These are phyloP conservation scores for Ascochyta lentis DNA, from an alignment of 2,329 filamentous ascomycete genomes.

Conservation along the genomic window DNA sequence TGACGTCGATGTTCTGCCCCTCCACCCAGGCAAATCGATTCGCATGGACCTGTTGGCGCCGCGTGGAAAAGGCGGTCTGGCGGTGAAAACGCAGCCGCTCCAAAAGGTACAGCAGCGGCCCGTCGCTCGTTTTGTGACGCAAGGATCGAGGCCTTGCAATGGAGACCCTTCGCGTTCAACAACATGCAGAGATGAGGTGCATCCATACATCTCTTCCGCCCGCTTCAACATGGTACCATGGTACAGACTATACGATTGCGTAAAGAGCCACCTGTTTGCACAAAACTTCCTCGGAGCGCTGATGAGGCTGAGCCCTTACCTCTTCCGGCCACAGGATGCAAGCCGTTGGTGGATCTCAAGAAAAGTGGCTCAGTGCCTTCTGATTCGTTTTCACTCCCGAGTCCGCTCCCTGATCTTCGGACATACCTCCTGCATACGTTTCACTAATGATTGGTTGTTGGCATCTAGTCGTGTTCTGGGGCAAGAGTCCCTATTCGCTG, in stretches of 20 bases:
- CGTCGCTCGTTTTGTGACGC: slow-evolving; percentile 33
- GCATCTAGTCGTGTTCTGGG: slow-evolving; percentile 11
- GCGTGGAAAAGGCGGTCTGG: slow-evolving; percentile 47
- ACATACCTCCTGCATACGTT: slow-evolving; percentile 27
- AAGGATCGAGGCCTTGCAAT: slow-evolving; percentile 22
- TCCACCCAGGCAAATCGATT: slow-evolving; percentile 41
- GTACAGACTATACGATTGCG: background rate
- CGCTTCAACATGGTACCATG: background rate
- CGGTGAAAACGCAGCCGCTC: slow-evolving; percentile 40
- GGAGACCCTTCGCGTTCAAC: slow-evolving; percentile 18
- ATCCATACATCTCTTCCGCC: background rate
- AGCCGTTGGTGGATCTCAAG: slow-evolving; percentile 30
- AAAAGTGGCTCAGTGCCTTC: slow-evolving; percentile 19
- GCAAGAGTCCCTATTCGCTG: slow-evolving; percentile 25
- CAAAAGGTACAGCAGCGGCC: slow-evolving; percentile 33
- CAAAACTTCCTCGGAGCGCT: slow-evolving; percentile 1
- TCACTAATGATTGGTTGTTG: slow-evolving; percentile 27
- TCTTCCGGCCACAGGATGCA: slow-evolving; percentile 23
- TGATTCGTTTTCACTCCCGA: slow-evolving; percentile 29
- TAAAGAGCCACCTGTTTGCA: background rate
- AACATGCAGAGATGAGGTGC: background rate
- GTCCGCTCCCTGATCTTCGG: slow-evolving; percentile 27
- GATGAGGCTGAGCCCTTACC: slow-evolving; percentile 13
- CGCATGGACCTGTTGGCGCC: slow-evolving; percentile 32
- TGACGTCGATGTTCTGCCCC: slow-evolving; percentile 39